These are phyloP conservation scores for Pythium scleroteichum DNA, from an alignment of 352 stramenopile genomes.

Conservation along the genomic window DNA sequence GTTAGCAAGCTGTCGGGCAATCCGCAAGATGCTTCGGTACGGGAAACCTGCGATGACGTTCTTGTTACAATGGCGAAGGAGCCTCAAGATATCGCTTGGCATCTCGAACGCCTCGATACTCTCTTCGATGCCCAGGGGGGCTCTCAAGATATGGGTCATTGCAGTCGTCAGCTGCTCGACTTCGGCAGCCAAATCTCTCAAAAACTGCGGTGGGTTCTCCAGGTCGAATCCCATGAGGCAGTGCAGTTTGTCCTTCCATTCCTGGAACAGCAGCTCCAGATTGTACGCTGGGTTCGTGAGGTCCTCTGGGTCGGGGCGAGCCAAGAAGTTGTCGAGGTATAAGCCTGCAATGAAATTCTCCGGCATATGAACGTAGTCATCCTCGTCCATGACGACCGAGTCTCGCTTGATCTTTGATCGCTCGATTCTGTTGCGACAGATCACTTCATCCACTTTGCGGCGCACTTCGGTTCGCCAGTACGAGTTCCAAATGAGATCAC, in stretches of 20 bases:
- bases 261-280: conserved; percentile 70
- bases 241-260: conserved; percentile 65
- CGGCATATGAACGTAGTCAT: conserved; percentile 60
- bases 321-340: conserved; percentile 76
- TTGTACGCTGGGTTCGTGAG: conserved; percentile 81
- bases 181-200: conserved; percentile 50
- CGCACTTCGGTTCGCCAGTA: conserved; percentile 73
- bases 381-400: conserved; percentile 71
- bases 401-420: conserved; percentile 75
- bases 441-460: conserved; percentile 74
- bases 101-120: conserved; percentile 67
- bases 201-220: conserved; percentile 51
- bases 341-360: conserved; percentile 73
- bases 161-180: conserved; percentile 74
- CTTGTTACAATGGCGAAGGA: conserved; percentile 75
- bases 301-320: conserved; percentile 64
- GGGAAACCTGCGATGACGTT: conserved; percentile 68
- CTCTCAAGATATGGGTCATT: conserved; percentile 68
- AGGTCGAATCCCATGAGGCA: conserved; percentile 62
- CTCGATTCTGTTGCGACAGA: conserved; percentile 75
- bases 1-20: conserved; percentile 64
- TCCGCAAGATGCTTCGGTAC: conserved; percentile 62
- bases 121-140: conserved; percentile 67
- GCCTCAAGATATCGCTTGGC: conserved; percentile 71
- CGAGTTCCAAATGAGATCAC: conserved; percentile 84